These are phyloP conservation scores for Verticillium isaacii DNA, from an alignment of 2,329 filamentous ascomycete genomes.

Conservation along the genomic window DNA sequence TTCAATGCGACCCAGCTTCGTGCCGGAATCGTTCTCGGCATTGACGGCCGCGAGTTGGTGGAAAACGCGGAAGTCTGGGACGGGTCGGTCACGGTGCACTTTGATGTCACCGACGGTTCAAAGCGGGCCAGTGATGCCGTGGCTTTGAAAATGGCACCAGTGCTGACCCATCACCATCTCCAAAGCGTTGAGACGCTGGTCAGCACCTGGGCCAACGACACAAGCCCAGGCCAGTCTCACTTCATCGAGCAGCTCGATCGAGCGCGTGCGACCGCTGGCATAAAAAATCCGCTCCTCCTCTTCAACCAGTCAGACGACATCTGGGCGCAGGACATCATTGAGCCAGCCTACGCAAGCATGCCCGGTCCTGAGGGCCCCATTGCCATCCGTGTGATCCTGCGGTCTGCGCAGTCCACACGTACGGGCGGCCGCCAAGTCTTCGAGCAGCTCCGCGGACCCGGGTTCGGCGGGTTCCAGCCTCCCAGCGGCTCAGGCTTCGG, in stretches of 20 bases:
- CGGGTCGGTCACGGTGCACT: conserved; percentile 19
- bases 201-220: conserved; percentile 10
- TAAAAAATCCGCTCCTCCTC: conserved; percentile 14
- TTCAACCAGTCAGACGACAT: conserved; percentile 22
- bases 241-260: conserved; percentile 14
- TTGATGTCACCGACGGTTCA: conserved; percentile 17
- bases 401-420: conserved; percentile 21
- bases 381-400: conserved; percentile 25
- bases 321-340: conserved; percentile 34
- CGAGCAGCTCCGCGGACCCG: conserved; percentile 21
- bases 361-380: conserved; percentile 27
- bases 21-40: conserved; percentile 25
- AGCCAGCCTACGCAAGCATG: conserved; percentile 31
- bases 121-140: conserved; percentile 21
- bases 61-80: conserved; percentile 20
- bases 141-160: conserved; percentile 27
- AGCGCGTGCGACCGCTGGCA: conserved; percentile 6
- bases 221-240: background rate
- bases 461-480: conserved; percentile 25
- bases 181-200: conserved; percentile 23
- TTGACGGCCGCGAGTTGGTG: conserved; percentile 27
- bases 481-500: conserved; percentile 15
- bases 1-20: conserved; percentile 22
- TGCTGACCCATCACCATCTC: conserved; percentile 31
- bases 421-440: conserved; percentile 26